phyloP scores from a whole-genome alignment of 1,284 basidiomycete species.

The Schizopora paradoxa region DNA sequence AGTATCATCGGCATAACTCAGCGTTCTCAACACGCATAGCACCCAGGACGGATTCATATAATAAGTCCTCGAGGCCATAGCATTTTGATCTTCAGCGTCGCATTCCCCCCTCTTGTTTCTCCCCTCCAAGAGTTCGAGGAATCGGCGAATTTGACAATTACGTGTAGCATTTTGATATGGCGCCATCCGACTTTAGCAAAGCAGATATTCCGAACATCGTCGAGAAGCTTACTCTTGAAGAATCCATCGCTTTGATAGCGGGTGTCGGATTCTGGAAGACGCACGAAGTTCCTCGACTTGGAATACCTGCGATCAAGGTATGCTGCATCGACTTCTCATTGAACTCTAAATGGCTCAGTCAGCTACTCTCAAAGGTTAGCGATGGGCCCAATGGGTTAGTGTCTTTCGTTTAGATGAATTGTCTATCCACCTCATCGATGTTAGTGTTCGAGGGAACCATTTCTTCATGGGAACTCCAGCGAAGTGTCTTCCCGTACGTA shows the following conservation, averaged over 20 bases:
- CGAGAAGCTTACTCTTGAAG: constrained; percentile 61
- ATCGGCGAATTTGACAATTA: too few relatives aligned
- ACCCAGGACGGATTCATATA: too few relatives aligned
- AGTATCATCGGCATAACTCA: too few relatives aligned
- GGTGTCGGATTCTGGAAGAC: constrained; percentile 79
- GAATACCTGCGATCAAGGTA: constrained; percentile 69
- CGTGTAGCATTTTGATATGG: too few relatives aligned
- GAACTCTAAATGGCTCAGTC: not conserved
- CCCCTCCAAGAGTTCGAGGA: too few relatives aligned
- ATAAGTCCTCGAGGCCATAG: too few relatives aligned
- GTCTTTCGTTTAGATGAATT: constrained; percentile 18
- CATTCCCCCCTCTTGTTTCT: too few relatives aligned
- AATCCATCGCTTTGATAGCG: constrained; percentile 63
- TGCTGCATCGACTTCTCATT: constrained; percentile 13
- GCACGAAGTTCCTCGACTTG: constrained; percentile 54
- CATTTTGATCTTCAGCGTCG: too few relatives aligned
- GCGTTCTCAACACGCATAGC: too few relatives aligned
- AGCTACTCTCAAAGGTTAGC: constrained; percentile 42
- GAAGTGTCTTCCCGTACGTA: constrained; percentile 47
- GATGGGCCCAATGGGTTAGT: constrained; percentile 64
- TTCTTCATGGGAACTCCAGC: constrained; percentile 63
- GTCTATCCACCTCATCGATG: constrained; percentile 5
- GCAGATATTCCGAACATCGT: constrained; percentile 56
- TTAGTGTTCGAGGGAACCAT: constrained; percentile 47
- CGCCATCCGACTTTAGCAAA: constrained; percentile 62